Evolutionary conservation across 1,139 yeast species (phyloP), one percentile per base, ranked within the genome.

Genomic region (Candida glucosophila): DNA sequence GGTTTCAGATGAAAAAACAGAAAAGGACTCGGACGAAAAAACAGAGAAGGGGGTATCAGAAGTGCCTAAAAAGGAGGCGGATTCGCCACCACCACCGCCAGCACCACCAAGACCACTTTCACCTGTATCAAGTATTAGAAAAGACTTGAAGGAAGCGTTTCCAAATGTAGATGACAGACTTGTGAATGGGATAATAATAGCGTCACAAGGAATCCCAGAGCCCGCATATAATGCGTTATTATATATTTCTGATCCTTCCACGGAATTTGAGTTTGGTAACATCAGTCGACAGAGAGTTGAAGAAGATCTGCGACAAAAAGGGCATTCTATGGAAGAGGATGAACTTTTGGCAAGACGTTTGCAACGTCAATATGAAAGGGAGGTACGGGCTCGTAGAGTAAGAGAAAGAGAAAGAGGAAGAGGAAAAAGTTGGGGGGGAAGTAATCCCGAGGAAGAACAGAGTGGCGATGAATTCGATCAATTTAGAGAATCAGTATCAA

Each of bases 161-260:
- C 96, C 97, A 2, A 56, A 60, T 13, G 56, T 73, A 15, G 94
- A 83, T 27, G 79, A 72, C 19, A 72, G 75, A 36, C 68, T 76
- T 36, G 64, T 85, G 36, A 73, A 77, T 25, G 88, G 94, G 14
- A 79, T 83, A 2, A 61, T 86, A 31, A 81, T 90, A 44, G 97
- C 97, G 3, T 75, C 94, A 11, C 73, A 68, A 26, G 95, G 94
- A 14, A 64, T 71, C 24, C 53, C 83, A 17, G 95, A 85, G 40
- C 77, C 83, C 1, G 94, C 96, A 1, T 88, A 88, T 59, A 80
- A 79, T 50, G 96, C 95, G 0, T 58, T 88, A 43, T 60, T 90
- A 35, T 83, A 73, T 39, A 58, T 82, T 33, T 76, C 85, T 9
- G 96, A 88, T 55, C 94, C 94, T 5, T 54, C 65, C 6, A 75